Base-by-base conservation (phyloP, 768 basidiomycete species). In the Hypholoma fasciculare region DNA sequence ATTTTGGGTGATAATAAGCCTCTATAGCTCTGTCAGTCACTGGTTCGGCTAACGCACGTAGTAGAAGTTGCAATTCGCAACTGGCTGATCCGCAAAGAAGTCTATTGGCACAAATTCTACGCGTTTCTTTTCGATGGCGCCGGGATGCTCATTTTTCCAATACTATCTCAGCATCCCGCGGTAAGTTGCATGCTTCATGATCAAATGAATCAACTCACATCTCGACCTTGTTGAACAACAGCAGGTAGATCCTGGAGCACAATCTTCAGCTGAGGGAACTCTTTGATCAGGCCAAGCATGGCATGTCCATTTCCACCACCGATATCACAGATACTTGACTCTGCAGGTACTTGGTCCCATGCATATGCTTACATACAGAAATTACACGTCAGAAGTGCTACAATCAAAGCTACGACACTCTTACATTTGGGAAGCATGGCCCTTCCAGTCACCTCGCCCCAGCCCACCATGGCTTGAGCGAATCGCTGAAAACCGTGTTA, bases 161-260 rank as follows among this genome's bases (percentile, higher is more conserved):
- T 54, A 54, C 53, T 23, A 40, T 52, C 6, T 42, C 40, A 16
- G 1, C 9, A 13, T 17, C 1, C 7, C 30, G 6, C 26, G 6
- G 38, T 43, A 8, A 43, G 23, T 36, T 1, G 4, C 8, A 36
- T 9, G 19, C 26, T 16, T 11, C 30, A 34, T 1, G 30, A 14
- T 16, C 19, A 34, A 54, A 34, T 13, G 34, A 26, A 20, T 49
- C 17, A 47, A 73, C 62, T 51, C 71, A 67, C 38, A 43, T 61
- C 54, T 30, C 62, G 57, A 13, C 72, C 76, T 61, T 73, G 69
- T 7, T 62, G n/a, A 16, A 76, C 66, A 1, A 68, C 65, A 1
- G 60, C 58, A 1, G 71, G 72, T 6, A 71, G 60, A 55, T 79
- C 79, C 56, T 80, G 77, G 14, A 78, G 63, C 26, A 74, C 64